A percentile compares a stretch with the other conserved stretches of the same genome.
These are phyloP conservation scores for Crucihimalaya himalaica DNA, from an alignment of 345 rosid species.

Conservation along the genomic window DNA sequence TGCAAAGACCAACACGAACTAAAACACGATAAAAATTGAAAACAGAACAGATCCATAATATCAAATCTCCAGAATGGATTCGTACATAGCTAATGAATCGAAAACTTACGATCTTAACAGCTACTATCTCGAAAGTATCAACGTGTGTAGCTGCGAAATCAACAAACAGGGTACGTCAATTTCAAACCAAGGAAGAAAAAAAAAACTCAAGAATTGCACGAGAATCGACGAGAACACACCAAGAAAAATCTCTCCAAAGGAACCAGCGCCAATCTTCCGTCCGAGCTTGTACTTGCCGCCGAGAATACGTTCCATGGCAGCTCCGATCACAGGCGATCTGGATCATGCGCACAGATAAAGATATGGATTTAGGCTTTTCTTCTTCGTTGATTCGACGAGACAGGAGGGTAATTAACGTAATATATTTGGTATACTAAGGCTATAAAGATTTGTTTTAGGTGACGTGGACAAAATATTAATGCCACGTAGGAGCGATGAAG, in stretches of 20 bases:
- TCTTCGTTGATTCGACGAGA: background rate
- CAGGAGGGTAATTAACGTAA: background rate
- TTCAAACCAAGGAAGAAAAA: background rate
- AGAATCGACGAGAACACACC: constrained; percentile 43
- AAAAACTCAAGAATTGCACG: background rate
- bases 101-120: constrained; percentile 86
- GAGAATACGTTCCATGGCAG: constrained; percentile 69
- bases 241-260: constrained; percentile 88
- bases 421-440: background rate
- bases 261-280: constrained; percentile 94
- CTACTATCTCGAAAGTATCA: constrained; percentile 88
- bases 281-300: constrained; percentile 90
- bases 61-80: background rate
- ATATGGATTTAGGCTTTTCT: constrained; percentile 29
- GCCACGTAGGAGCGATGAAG: constrained; percentile 10
- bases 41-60: constrained; percentile 26
- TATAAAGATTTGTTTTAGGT: background rate
- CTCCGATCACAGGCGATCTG: constrained; percentile 36
- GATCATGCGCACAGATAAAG: constrained; percentile 20
- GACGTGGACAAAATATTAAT: constrained; percentile 12
- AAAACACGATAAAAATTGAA: background rate
- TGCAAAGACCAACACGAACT: background rate
- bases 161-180: background rate
- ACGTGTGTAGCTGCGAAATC: constrained; percentile 73
- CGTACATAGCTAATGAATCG: background rate